Conservation (phyloP, 345 rosid genomes). For the Eutrema yunnanense region DNA sequence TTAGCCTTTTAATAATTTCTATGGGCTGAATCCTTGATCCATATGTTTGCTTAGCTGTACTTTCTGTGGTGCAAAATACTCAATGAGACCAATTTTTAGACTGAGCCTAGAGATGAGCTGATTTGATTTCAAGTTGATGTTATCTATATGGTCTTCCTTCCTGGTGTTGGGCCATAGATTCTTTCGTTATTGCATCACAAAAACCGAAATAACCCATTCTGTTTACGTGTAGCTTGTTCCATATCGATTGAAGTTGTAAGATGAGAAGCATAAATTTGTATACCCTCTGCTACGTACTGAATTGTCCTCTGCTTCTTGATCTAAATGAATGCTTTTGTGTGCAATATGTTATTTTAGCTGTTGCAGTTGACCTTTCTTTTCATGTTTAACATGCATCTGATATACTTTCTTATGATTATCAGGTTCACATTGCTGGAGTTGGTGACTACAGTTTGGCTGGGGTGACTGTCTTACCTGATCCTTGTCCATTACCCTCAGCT, state of each 20-base stretch:
- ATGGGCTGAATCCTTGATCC: not conserved
- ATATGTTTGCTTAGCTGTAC: constrained; percentile 1
- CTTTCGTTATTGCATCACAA: not conserved
- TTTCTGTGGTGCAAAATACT: not conserved
- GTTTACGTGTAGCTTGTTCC: not conserved
- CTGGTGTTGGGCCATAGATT: constrained; percentile 3
- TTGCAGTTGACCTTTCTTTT: constrained; percentile 8
- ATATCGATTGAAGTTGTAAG: not conserved
- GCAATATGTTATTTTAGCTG: not conserved
- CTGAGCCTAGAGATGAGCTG: constrained; percentile 1
- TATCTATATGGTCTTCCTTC: not conserved
- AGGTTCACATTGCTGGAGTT: constrained; percentile 99
- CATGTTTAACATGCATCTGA: constrained; percentile 4
- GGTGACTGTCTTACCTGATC: constrained; percentile 74
- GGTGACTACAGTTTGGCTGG: constrained; percentile 85
- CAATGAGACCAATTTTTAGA: not conserved
- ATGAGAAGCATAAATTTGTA: not conserved
- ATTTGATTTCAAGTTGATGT: not conserved
- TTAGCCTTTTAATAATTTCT: not conserved
- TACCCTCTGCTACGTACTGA: not conserved
- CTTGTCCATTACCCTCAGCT: constrained; percentile 94
- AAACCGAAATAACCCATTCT: not conserved
- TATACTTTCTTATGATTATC: constrained; percentile 15
- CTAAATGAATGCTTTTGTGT: not conserved
- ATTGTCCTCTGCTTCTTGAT: not conserved